Conservation (phyloP, 352 stramenopile genomes). For the Globisporangium barbulae region DNA sequence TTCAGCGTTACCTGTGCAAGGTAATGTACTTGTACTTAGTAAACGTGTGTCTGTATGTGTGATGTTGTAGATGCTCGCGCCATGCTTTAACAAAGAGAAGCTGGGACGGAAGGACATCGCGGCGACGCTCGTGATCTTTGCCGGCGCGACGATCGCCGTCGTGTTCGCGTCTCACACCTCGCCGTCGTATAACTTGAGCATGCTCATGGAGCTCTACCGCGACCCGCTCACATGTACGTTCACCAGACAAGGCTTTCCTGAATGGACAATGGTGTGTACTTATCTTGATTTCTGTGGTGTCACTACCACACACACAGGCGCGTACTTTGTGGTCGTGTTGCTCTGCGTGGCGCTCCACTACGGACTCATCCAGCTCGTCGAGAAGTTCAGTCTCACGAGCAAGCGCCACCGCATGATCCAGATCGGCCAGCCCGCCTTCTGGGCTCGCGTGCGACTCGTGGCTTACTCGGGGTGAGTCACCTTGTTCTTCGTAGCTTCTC, state of each 20-base stretch:
- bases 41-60: background rate
- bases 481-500: background rate
- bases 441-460: constrained; percentile 66
- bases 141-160: constrained; percentile 76
- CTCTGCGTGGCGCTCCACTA: constrained; percentile 60
- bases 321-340: constrained; percentile 53
- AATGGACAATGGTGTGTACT: background rate
- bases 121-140: constrained; percentile 81
- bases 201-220: constrained; percentile 77
- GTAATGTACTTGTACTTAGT: background rate
- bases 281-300: background rate
- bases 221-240: constrained; percentile 56
- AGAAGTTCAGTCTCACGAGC: constrained; percentile 66
- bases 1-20: background rate
- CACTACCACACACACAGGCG: constrained; percentile 20
- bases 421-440: constrained; percentile 54
- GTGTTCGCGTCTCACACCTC: constrained; percentile 83
- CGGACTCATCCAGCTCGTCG: constrained; percentile 60
- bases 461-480: constrained; percentile 55
- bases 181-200: constrained; percentile 77
- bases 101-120: constrained; percentile 75
- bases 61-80: constrained; percentile 57
- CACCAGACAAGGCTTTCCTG: background rate
- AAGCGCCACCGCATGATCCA: constrained; percentile 75
- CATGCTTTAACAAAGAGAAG: constrained; percentile 87